These are phyloP conservation scores for Massariosphaeria phaeospora DNA, from an alignment of 495 filamentous ascomycete genomes.

Conservation along the genomic window DNA sequence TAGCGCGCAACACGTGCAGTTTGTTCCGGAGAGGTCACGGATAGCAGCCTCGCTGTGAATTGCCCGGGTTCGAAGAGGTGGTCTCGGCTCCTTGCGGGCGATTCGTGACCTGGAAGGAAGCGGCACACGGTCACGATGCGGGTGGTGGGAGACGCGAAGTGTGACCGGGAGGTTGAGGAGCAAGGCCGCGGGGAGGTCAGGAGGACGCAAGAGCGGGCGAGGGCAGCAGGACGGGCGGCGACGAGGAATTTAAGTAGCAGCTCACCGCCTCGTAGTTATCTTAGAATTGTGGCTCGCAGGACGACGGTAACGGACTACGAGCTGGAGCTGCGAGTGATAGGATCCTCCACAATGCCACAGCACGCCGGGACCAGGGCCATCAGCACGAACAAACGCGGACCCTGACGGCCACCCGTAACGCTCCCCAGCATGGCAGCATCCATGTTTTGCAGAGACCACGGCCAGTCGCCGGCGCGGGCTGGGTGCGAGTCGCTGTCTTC, in stretches of 20 bases:
- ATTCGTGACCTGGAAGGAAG: neutral
- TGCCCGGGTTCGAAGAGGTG: conserved; percentile 13
- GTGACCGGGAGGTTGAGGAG: neutral
- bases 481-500: neutral
- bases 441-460: conserved; percentile 1
- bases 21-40: neutral
- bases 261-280: conserved; percentile 16
- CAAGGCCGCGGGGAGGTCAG: neutral
- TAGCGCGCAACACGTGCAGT: neutral
- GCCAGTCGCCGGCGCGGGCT: conserved; percentile 1
- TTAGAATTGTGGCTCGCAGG: conserved; percentile 3
- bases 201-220: neutral
- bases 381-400: too few species aligned
- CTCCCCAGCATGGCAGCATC: neutral
- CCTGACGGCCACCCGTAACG: too few species aligned
- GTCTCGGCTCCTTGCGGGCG: neutral
- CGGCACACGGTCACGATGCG: neutral
- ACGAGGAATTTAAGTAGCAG: neutral
- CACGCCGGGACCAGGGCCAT: conserved; percentile 2
- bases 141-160: neutral
- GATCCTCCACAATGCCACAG: conserved; percentile 9
- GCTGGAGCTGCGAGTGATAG: neutral
- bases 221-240: neutral
- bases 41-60: neutral
- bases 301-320: conserved; percentile 4